phyloP scores from a whole-genome alignment of 2,329 filamentous ascomycete genomes.

The Blastomyces emzantsi region DNA sequence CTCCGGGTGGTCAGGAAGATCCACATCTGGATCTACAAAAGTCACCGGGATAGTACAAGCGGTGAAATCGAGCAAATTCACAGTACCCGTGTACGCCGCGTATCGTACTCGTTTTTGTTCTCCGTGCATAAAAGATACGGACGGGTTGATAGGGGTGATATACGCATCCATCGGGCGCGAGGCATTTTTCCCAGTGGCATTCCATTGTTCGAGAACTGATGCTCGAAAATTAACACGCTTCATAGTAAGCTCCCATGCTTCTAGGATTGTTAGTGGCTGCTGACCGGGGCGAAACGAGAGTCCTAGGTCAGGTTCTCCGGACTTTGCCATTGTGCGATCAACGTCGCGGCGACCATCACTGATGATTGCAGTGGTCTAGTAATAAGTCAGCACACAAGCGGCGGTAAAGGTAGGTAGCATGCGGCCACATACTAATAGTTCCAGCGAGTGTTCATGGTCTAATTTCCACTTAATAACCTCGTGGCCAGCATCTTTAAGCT shows the following conservation, averaged over 20 bases:
- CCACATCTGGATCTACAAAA: constrained; percentile 23
- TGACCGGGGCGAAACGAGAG: constrained; percentile 19
- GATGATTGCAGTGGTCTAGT: constrained; percentile 29
- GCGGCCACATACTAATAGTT: background rate
- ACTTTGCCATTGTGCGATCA: constrained; percentile 40
- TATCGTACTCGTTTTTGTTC: constrained; percentile 4
- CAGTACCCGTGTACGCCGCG: constrained; percentile 52
- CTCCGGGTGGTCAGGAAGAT: constrained; percentile 38
- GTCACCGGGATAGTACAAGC: constrained; percentile 46
- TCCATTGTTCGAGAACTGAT: constrained; percentile 15
- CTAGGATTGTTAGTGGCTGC: constrained; percentile 7
- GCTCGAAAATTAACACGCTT: constrained; percentile 7
- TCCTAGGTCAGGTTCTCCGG: constrained; percentile 48
- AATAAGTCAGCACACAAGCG: constrained; percentile 39
- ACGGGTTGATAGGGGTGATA: constrained; percentile 11
- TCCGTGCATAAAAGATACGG: background rate
- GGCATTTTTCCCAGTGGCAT: constrained; percentile 8
- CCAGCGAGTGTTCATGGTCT: background rate
- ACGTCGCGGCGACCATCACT: constrained; percentile 50
- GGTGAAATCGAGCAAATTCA: constrained; percentile 54
- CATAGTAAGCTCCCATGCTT: constrained; percentile 8
- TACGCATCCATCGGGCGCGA: constrained; percentile 11
- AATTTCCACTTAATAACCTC: constrained; percentile 23
- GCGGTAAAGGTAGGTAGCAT: constrained; percentile 29
- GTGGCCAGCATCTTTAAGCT: constrained; percentile 35